These are phyloP conservation scores for Allium fistulosum DNA, from an alignment of 106 monocot species.

Conservation along the genomic window DNA sequence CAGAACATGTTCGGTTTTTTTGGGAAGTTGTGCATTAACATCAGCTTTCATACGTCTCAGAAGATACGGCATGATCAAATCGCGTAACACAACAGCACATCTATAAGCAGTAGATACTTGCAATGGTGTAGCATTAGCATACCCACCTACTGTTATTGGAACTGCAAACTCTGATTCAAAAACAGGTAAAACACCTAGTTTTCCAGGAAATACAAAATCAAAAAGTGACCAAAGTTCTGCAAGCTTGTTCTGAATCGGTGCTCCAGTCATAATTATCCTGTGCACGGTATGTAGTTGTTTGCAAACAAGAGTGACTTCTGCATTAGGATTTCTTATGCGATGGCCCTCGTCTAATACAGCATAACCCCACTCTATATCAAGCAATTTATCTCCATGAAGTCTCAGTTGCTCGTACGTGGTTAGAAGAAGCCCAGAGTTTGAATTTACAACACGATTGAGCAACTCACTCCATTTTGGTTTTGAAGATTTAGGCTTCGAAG, in stretches of 20 bases:
- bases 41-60: constrained; percentile 93
- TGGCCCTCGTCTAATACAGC: constrained; percentile 93
- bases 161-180: constrained; percentile 92
- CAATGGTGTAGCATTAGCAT: constrained; percentile 88
- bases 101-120: constrained; percentile 97
- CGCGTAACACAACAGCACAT: constrained; percentile 87
- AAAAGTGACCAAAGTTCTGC: constrained; percentile 95
- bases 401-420: constrained; percentile 97
- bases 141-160: constrained; percentile 91
- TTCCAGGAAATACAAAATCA: constrained; percentile 98
- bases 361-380: constrained; percentile 93
- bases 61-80: constrained; percentile 92
- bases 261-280: constrained; percentile 94
- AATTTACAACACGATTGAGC: constrained; percentile 41
- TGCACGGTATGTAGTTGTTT: constrained; percentile 94
- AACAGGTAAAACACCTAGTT: constrained; percentile 88
- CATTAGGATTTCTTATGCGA: constrained; percentile 93
- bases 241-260: constrained; percentile 97
- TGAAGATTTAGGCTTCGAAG: background rate
- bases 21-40: constrained; percentile 84
- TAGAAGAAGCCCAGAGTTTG: constrained; percentile 76
- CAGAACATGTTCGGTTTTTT: constrained; percentile 93
- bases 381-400: constrained; percentile 71
- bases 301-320: constrained; percentile 81
- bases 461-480: constrained; percentile 69